phyloP scores from a whole-genome alignment of 2,329 filamentous ascomycete species.

The Penicillium aurantiogriseum region DNA sequence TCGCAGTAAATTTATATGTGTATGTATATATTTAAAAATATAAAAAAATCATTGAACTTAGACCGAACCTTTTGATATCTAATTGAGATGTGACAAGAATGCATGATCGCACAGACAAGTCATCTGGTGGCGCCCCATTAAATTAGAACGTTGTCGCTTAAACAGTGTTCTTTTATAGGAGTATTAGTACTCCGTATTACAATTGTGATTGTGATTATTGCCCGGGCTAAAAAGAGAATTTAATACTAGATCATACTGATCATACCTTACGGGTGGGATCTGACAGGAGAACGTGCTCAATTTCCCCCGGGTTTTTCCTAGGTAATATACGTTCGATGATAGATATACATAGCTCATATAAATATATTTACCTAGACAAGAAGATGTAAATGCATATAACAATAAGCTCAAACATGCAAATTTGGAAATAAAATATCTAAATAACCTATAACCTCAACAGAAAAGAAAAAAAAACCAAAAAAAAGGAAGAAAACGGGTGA shows the following conservation, averaged over 20 bases:
- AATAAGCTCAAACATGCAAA: not conserved
- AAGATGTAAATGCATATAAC: not conserved
- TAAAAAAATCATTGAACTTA: not conserved
- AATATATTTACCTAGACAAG: not conserved
- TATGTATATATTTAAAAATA: not conserved
- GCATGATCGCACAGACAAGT: not conserved
- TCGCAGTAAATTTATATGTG: not conserved
- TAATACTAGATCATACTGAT: not conserved
- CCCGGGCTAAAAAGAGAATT: not conserved
- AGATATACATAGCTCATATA: not conserved
- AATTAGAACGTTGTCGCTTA: not conserved
- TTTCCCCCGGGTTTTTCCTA: not conserved
- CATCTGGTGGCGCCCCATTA: not conserved
- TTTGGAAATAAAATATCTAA: not conserved
- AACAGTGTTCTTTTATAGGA: not conserved
- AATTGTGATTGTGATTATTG: not conserved
- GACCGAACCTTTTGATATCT: not conserved
- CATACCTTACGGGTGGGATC: not conserved
- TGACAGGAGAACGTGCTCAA: conserved; percentile 1
- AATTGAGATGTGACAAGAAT: not conserved
- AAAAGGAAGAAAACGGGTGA: not conserved
- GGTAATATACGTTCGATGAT: too few species aligned
- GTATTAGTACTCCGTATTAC: not conserved
- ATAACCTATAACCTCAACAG: not conserved
- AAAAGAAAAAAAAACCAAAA: not conserved